A percentile compares a stretch with the other conserved stretches of the same genome.
Evolutionary conservation across 306 rosid species (phyloP).

Genomic region (Senna tora): DNA sequence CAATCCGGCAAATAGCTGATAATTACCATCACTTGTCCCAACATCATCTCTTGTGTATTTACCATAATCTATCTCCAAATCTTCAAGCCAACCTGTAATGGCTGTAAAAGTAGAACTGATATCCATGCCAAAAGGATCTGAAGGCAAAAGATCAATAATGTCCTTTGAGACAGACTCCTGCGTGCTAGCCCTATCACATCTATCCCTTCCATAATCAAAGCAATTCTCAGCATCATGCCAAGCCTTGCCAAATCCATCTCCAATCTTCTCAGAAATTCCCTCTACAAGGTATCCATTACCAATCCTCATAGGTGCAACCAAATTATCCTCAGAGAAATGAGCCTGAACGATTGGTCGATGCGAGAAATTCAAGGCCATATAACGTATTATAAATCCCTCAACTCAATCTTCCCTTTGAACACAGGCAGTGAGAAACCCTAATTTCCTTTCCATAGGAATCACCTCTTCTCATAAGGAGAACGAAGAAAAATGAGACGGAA

Average conservation of each 20-base stretch:
- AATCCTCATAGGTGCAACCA: conserved; percentile 59
- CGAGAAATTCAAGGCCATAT: conserved; percentile 54
- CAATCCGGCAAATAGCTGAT: conserved; percentile 64
- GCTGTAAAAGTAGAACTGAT: conserved; percentile 62
- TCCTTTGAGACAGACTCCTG: conserved; percentile 69
- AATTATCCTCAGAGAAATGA: conserved; percentile 45
- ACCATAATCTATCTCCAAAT: conserved; percentile 65
- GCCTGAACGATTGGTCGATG: conserved; percentile 44
- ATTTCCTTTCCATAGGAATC: not conserved
- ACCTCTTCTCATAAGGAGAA: not conserved
- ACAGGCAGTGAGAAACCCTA: conserved; percentile 28
- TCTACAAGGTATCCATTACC: conserved; percentile 63
- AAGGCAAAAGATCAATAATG: conserved; percentile 82
- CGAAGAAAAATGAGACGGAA: not conserved
- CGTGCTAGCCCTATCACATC: conserved; percentile 53
- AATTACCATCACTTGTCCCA: conserved; percentile 46
- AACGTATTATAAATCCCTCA: conserved; percentile 31
- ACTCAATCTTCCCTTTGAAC: conserved; percentile 21
- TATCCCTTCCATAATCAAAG: conserved; percentile 66
- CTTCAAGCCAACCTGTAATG: conserved; percentile 80
- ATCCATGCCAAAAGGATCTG: conserved; percentile 86
- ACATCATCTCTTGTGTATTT: conserved; percentile 51
- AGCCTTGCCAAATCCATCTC: conserved; percentile 55
- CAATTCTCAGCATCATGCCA: conserved; percentile 64
- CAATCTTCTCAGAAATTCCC: conserved; percentile 58